A percentile compares a stretch with the other conserved stretches of the same genome.
These are phyloP conservation scores for Annona cherimola DNA, from an alignment of 164 flowering plant genomes.

Conservation along the genomic window DNA sequence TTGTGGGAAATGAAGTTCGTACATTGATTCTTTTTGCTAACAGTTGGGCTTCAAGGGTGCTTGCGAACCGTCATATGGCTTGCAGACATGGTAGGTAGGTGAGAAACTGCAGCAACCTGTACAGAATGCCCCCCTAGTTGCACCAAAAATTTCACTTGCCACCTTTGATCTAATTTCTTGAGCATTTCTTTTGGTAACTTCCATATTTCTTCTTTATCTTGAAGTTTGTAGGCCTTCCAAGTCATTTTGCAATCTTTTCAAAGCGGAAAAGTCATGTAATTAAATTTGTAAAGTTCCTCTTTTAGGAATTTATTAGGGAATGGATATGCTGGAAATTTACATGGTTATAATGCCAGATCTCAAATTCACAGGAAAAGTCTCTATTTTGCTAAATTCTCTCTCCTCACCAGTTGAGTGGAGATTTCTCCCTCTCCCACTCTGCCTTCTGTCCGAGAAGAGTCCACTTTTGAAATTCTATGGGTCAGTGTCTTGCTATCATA, in stretches of 20 bases:
- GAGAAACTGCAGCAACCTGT: constrained; percentile 2
- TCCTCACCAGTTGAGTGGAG: too few relatives aligned
- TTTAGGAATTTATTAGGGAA: neutral
- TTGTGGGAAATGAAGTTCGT: neutral
- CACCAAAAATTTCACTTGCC: neutral
- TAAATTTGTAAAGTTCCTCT: neutral
- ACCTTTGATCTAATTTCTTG: neutral
- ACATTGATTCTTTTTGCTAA: constrained; percentile 8
- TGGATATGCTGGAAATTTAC: neutral
- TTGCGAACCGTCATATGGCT: constrained; percentile 78
- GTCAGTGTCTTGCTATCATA: neutral
- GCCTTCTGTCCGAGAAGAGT: too few relatives aligned
- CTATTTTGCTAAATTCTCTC: neutral
- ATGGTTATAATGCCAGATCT: neutral
- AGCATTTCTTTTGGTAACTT: neutral
- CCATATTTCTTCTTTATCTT: constrained; percentile 8
- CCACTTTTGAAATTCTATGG: neutral
- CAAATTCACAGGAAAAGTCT: neutral
- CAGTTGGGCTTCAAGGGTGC: constrained; percentile 97
- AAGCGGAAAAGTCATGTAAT: constrained; percentile 40
- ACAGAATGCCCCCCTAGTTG: neutral
- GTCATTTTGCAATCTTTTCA: constrained; percentile 75
- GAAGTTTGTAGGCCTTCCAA: constrained; percentile 86
- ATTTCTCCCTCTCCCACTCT: too few relatives aligned
- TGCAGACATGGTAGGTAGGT: constrained; percentile 90